Conservation (phyloP, 805 yeast genomes). For the Babjeviella inositovora region DNA sequence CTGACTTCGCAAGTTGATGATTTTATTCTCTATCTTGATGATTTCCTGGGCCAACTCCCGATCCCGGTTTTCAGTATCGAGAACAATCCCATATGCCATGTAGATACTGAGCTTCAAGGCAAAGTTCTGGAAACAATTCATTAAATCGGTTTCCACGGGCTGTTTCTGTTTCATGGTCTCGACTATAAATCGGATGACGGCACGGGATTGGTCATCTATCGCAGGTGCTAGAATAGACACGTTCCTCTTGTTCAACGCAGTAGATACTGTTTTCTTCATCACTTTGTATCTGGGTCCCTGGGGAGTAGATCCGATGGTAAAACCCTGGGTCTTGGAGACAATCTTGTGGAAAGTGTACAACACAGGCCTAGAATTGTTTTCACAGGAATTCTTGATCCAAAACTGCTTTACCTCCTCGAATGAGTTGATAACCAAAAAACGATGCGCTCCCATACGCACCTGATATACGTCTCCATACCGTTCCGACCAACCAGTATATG, state of each 20-base stretch:
- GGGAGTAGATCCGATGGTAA: constrained; percentile 55
- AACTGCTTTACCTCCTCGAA: constrained; percentile 33
- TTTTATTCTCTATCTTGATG: constrained; percentile 35
- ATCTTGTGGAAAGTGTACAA: constrained; percentile 54
- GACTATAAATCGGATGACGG: constrained; percentile 4
- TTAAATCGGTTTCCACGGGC: constrained; percentile 18
- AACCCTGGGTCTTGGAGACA: constrained; percentile 35
- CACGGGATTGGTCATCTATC: constrained; percentile 20
- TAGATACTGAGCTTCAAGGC: constrained; percentile 31
- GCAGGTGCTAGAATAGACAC: constrained; percentile 13
- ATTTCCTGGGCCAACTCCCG: constrained; percentile 28
- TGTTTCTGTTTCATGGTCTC: constrained; percentile 4
- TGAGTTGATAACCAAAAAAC: constrained; percentile 54
- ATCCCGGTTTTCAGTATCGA: constrained; percentile 22
- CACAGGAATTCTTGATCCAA: constrained; percentile 32
- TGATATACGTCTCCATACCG: constrained; percentile 37
- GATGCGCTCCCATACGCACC: constrained; percentile 37
- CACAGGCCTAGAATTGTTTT: constrained; percentile 53
- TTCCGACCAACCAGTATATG: constrained; percentile 26
- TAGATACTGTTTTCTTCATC: constrained; percentile 30
- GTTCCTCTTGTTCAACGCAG: constrained; percentile 19
- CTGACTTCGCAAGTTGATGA: constrained; percentile 41
- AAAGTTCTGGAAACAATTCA: constrained; percentile 27
- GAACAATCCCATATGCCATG: constrained; percentile 32
- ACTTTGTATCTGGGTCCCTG: constrained; percentile 25